These are phyloP conservation scores for Suillus weaverae DNA, from an alignment of 768 basidiomycete species.

Conservation along the genomic window DNA sequence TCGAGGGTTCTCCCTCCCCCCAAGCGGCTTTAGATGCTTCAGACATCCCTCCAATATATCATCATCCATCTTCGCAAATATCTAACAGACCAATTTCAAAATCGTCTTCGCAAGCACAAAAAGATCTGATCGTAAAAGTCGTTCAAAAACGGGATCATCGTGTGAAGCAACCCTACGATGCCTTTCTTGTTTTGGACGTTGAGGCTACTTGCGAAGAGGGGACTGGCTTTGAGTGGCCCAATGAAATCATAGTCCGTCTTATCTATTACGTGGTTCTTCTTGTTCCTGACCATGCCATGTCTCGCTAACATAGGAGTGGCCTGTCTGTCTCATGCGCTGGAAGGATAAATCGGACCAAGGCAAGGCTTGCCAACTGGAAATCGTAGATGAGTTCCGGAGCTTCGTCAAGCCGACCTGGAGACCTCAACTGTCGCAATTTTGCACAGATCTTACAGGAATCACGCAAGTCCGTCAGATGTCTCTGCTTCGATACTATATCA, in stretches of 20 bases:
- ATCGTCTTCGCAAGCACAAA: slow-evolving; percentile 5
- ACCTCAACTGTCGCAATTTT: slow-evolving; percentile 80
- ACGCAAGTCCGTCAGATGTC: slow-evolving; percentile 66
- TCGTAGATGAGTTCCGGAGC: slow-evolving; percentile 81
- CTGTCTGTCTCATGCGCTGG: slow-evolving; percentile 88
- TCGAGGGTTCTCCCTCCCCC: not conserved
- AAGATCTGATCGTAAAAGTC: slow-evolving; percentile 3
- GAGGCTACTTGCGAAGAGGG: slow-evolving; percentile 80
- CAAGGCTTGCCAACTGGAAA: slow-evolving; percentile 55
- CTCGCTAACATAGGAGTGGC: slow-evolving; percentile 70
- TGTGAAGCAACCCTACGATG: slow-evolving; percentile 59
- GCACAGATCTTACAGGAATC: slow-evolving; percentile 86
- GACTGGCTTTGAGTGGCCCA: slow-evolving; percentile 76
- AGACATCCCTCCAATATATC: slow-evolving; percentile 22
- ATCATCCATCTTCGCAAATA: slow-evolving; percentile 12
- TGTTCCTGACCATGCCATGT: slow-evolving; percentile 12
- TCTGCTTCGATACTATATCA: slow-evolving; percentile 8
- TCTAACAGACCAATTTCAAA: slow-evolving; percentile 9
- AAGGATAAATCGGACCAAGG: slow-evolving; percentile 55
- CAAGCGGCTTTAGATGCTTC: not conserved
- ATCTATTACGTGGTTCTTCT: slow-evolving; percentile 5
- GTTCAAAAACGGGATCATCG: slow-evolving; percentile 15
- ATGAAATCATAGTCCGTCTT: slow-evolving; percentile 88
- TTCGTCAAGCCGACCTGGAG: slow-evolving; percentile 89
- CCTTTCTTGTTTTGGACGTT: slow-evolving; percentile 86